phyloP scores from a whole-genome alignment of 2,329 filamentous ascomycete genomes.

The Diaporthe sp. region DNA sequence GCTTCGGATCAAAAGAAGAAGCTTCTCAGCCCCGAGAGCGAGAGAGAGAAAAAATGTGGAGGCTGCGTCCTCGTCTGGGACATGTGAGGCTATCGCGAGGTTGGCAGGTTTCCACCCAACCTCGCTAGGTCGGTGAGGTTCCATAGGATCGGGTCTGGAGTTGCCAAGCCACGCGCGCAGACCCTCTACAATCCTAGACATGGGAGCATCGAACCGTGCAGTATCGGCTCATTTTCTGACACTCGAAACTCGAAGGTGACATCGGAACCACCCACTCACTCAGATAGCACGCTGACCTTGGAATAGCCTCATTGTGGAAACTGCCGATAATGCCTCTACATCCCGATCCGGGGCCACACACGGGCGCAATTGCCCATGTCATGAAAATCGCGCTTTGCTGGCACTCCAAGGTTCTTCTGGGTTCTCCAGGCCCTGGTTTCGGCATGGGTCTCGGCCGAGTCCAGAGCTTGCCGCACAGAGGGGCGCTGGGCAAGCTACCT shows the following conservation, averaged over 20 bases:
- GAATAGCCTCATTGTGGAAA: conserved; percentile 31
- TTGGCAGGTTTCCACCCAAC: conserved; percentile 17
- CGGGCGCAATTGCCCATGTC: not conserved
- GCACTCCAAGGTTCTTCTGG: not conserved
- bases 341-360: conserved; percentile 31
- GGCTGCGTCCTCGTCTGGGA: not conserved
- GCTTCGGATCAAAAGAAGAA: not conserved
- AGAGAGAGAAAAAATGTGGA: not conserved
- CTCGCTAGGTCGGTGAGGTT: conserved; percentile 19
- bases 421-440: conserved; percentile 4
- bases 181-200: conserved; percentile 14
- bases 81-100: conserved; percentile 29
- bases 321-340: conserved; percentile 25
- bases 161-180: conserved; percentile 26
- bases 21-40: not conserved
- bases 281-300: not conserved
- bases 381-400: conserved; percentile 15
- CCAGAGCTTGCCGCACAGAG: conserved; percentile 6
- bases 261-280: not conserved
- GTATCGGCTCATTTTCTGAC: conserved; percentile 24
- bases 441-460: conserved; percentile 27
- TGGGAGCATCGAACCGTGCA: conserved; percentile 17
- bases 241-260: conserved; percentile 31
- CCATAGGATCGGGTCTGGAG: conserved; percentile 27
- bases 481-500: not conserved